A percentile compares a stretch with the other conserved stretches of the same genome.
Evolutionary conservation across 192 early-diverging fungal species (phyloP).

Genomic region (Mortierella alpina): DNA sequence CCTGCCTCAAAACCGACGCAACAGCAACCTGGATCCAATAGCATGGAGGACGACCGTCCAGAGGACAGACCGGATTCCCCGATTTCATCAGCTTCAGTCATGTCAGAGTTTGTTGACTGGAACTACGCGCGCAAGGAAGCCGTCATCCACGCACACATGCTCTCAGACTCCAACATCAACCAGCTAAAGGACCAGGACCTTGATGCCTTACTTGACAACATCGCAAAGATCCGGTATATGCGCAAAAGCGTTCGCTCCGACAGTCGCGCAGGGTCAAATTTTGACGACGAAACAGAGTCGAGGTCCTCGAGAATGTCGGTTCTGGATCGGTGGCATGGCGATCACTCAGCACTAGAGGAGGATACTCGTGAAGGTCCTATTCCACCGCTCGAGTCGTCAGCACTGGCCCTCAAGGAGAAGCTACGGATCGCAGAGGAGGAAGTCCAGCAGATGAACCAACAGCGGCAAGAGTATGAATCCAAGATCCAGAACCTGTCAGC

Average conservation of each 20-base stretch:
- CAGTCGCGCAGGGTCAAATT: conserved; percentile 51
- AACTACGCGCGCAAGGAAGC: conserved; percentile 80
- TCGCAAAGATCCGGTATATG: conserved; percentile 61
- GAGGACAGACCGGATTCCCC: conserved; percentile 50
- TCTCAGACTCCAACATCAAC: conserved; percentile 46
- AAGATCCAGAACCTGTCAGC: conserved; percentile 60
- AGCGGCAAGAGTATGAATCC: conserved; percentile 65
- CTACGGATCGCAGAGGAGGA: conserved; percentile 61
- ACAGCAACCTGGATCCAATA: conserved; percentile 20
- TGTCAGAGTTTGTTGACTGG: conserved; percentile 77
- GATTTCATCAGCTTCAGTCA: conserved; percentile 57
- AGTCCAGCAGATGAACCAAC: conserved; percentile 62
- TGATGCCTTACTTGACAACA: conserved; percentile 61
- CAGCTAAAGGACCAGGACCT: conserved; percentile 49
- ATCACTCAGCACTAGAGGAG: conserved; percentile 8
- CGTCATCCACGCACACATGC: conserved; percentile 55
- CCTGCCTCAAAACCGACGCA: conserved; percentile 4
- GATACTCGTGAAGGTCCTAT: conserved; percentile 22
- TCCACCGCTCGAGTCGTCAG: conserved; percentile 36
- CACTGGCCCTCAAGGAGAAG: conserved; percentile 55
- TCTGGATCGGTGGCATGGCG: conserved; percentile 29
- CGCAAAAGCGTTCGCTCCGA: conserved; percentile 58
- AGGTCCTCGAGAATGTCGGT: conserved; percentile 36
- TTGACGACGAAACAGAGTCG: conserved; percentile 56
- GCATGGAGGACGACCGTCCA: conserved; percentile 44